Evolutionary conservation across 495 filamentous ascomycete species (phyloP).

Genomic region (Penicillium egyptiacum): DNA sequence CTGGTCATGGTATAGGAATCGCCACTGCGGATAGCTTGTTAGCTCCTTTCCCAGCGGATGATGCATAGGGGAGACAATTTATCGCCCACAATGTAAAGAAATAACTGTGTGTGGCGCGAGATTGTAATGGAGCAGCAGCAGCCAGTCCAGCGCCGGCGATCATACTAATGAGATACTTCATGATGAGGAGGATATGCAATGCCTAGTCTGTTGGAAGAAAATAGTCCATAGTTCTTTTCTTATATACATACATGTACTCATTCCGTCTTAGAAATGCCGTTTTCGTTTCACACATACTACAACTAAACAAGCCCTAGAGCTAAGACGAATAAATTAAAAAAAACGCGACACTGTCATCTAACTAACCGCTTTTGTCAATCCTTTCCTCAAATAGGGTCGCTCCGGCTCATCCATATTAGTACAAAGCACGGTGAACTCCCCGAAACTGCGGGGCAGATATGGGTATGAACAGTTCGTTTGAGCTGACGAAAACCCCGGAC

Average conservation of each 20-base stretch:
- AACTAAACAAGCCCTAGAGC: neutral
- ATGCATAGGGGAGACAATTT: neutral
- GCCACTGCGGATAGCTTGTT: constrained; percentile 26
- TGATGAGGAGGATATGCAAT: constrained; percentile 6
- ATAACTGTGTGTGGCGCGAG: constrained; percentile 21
- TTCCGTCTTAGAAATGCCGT: neutral
- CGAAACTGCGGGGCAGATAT: constrained; percentile 6
- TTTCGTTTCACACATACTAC: neutral
- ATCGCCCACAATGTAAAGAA: constrained; percentile 40
- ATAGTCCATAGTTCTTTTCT: neutral
- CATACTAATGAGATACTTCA: constrained; percentile 21
- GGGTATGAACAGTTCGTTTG: neutral
- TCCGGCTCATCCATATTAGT: neutral
- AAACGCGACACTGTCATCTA: neutral
- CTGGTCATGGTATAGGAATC: constrained; percentile 65
- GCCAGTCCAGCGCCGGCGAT: constrained; percentile 21
- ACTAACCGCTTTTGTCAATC: neutral
- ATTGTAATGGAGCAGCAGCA: constrained; percentile 22
- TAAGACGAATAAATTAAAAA: neutral
- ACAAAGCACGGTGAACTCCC: neutral
- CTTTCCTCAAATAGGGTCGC: neutral
- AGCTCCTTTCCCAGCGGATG: neutral
- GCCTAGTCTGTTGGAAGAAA: neutral
- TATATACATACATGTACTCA: neutral
- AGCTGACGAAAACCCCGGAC: neutral